Base-by-base conservation (phyloP, 176 grass and related monocot species). In the Chrysopogon serrulatus region DNA sequence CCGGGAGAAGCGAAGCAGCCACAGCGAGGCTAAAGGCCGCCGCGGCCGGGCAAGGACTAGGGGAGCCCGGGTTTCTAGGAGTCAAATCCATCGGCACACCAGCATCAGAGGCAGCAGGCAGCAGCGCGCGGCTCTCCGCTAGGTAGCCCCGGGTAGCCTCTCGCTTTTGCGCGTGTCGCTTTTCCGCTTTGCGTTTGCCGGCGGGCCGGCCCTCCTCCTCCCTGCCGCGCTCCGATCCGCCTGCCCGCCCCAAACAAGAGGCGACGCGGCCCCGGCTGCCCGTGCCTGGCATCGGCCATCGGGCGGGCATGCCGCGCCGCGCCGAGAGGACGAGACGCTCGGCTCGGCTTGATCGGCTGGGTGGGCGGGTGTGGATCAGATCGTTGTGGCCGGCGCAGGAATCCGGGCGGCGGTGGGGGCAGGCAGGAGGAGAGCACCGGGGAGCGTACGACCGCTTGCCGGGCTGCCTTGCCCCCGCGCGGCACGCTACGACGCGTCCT, bases 31-130 rank as follows among this genome's bases (percentile, higher is more conserved):
- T 70, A 65, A 56, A 24, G 56, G 24, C 67, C 43, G 65, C n/a
- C 47, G 24, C 34, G 74, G 49, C 5, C 73, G 51, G 39, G 80
- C 49, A 65, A 65, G 80, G 68, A 80, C 11, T 11, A 2, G 45
- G 39, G 39, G 24, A 91, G 77, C 82, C 82, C 90, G 86, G 74
- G 86, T 89, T 92, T 83, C 90, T 78, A 92, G 86, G 86, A 86
- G 90, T 87, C 84, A 79, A 78, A 73, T 73, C 69, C 70, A 30
- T 31, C 41, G 41, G 41, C 69, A 45, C 68, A 28, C 24, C 26
- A 31, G 12, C 43, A 47, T 13, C 13, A 45, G 13, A 18, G 43
- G 4, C 15, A 47, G 49, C 49, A 53, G 49, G 49, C 68, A 71
- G 2, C 42, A 27, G 57, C 24, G 13, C 5, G 59, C 26, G 60